Conservation (phyloP, 139 green algal species). For the Tetradesmus obliquus region DNA sequence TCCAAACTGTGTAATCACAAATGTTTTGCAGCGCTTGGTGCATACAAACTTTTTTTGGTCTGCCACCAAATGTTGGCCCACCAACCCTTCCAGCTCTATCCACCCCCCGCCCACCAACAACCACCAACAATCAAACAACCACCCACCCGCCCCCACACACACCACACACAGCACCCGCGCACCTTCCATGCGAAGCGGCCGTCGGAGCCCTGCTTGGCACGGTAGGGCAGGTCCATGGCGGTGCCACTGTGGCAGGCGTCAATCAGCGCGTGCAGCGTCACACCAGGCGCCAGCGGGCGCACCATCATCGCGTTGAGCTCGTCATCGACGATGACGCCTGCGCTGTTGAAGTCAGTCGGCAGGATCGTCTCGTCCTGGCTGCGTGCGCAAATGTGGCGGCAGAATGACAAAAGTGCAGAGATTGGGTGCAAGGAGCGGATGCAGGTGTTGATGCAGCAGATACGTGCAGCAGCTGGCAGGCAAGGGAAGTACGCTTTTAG, state of each 20-base stretch:
- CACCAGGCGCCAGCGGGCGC: conserved; percentile 52
- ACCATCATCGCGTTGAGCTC: conserved; percentile 54
- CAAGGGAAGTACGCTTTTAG: too few species aligned
- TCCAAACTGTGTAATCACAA: too few species aligned
- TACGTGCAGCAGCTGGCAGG: not conserved
- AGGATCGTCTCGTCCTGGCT: conserved; percentile 77
- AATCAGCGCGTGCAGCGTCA: conserved; percentile 76
- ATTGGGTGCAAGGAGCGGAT: not conserved
- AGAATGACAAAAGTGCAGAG: not conserved
- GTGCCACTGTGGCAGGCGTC: conserved; percentile 76
- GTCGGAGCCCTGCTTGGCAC: conserved; percentile 53
- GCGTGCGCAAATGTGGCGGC: conserved; percentile 40
- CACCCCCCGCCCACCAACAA: too few species aligned
- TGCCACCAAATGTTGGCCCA: too few species aligned
- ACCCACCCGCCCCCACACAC: not conserved
- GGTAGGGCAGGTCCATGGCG: conserved; percentile 79
- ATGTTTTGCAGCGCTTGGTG: too few species aligned
- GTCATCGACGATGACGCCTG: conserved; percentile 63
- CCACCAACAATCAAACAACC: not conserved
- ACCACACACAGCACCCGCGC: not conserved
- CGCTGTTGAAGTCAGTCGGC: conserved; percentile 34
- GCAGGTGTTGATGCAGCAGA: not conserved
- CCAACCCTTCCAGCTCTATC: too few species aligned
- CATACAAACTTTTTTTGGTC: too few species aligned
- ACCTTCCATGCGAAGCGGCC: conserved; percentile 72